Conservation (phyloP, 2,329 filamentous ascomycete genomes). For the Fusarium kyushuense region DNA sequence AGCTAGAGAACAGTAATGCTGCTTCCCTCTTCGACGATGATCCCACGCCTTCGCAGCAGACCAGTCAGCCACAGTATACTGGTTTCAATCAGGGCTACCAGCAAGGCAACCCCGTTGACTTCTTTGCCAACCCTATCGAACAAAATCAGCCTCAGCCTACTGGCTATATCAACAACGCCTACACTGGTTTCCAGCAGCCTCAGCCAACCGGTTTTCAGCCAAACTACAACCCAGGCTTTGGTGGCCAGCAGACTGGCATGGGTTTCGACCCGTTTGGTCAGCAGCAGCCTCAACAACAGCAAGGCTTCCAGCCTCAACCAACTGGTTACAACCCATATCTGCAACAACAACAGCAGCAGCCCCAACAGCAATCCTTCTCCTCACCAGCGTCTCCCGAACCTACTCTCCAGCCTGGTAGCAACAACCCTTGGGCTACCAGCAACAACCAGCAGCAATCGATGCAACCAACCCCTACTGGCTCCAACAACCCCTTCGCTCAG, state of each 20-base stretch:
- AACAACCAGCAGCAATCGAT: constrained; percentile 72
- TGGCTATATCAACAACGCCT: constrained; percentile 72
- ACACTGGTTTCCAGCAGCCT: constrained; percentile 64
- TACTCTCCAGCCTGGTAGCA: constrained; percentile 80
- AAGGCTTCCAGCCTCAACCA: constrained; percentile 63
- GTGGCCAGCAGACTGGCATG: constrained; percentile 70
- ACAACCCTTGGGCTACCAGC: constrained; percentile 90
- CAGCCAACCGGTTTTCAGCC: constrained; percentile 62
- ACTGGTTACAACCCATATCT: constrained; percentile 68
- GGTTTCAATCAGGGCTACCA: constrained; percentile 98
- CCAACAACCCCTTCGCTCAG: constrained; percentile 97
- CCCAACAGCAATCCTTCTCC: constrained; percentile 55
- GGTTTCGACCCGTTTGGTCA: constrained; percentile 77
- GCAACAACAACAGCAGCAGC: constrained; percentile 50
- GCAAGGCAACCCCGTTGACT: constrained; percentile 95
- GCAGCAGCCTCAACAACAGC: constrained; percentile 55
- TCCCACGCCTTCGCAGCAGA: constrained; percentile 65
- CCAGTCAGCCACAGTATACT: constrained; percentile 78
- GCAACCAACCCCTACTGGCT: constrained; percentile 88
- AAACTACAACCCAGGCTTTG: constrained; percentile 77
- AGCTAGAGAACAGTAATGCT: constrained; percentile 88
- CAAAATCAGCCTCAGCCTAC: constrained; percentile 81
- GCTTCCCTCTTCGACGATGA: constrained; percentile 90
- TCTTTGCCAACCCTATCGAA: constrained; percentile 95
- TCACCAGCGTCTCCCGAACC: constrained; percentile 66